Percentiles rank a stretch among this genome's conserved stretches.
Conservation (phyloP, 1,284 basidiomycete genomes). For the Uromyces viciae-fabae region DNA sequence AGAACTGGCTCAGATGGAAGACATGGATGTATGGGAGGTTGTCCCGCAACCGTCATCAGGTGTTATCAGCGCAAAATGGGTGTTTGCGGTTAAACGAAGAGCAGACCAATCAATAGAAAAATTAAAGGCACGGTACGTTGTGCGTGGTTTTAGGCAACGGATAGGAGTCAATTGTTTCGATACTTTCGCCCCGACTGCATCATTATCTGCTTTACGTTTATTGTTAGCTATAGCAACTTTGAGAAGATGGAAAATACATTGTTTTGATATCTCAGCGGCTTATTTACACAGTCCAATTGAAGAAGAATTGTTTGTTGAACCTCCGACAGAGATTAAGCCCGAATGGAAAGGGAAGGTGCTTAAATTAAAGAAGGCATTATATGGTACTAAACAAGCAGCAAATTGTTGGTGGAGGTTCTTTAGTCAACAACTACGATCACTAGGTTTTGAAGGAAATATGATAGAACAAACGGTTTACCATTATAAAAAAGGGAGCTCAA, state of each 20-base stretch:
- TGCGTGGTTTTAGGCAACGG: neutral
- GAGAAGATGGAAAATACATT: neutral
- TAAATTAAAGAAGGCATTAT: neutral
- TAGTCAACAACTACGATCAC: neutral
- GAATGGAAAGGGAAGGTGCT: neutral
- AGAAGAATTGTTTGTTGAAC: conserved; percentile 25
- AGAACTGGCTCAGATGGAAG: neutral
- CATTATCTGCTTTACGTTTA: neutral
- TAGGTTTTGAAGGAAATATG: neutral
- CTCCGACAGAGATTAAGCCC: neutral
- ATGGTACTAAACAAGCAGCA: neutral
- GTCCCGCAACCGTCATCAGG: neutral
- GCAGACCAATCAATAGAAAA: neutral
- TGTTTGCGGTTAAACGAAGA: conserved; percentile 5
- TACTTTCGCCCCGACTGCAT: conserved; percentile 4
- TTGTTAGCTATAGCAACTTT: neutral
- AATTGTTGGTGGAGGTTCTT: neutral
- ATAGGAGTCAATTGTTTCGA: conserved; percentile 1
- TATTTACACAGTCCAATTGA: conserved; percentile 31
- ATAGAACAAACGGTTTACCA: neutral
- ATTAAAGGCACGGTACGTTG: conserved; percentile 10
- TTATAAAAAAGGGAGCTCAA: neutral
- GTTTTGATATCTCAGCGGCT: conserved; percentile 27
- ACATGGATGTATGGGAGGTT: conserved; percentile 1
- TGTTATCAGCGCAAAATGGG: neutral